Evolutionary conservation across 768 basidiomycete genomes (phyloP).

Genomic region (Tricholoma terreum): DNA sequence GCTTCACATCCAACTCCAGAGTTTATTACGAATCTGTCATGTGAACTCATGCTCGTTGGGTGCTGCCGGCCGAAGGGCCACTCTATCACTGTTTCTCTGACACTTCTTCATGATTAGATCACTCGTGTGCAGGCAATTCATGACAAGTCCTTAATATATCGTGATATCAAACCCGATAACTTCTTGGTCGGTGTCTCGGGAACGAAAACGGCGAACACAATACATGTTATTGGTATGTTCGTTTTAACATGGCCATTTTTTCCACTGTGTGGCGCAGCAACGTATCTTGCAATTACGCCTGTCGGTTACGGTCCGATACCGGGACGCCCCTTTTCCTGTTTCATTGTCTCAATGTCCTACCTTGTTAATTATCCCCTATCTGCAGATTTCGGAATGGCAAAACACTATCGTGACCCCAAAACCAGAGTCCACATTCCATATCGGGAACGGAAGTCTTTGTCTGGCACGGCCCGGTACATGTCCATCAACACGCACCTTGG

Average conservation of each 20-base stretch:
- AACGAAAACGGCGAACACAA: constrained; percentile 84
- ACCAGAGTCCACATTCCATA: constrained; percentile 99
- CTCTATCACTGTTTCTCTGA: constrained; percentile 7
- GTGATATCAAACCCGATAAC: constrained; percentile 99
- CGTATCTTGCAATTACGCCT: not conserved
- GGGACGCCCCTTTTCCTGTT: not conserved
- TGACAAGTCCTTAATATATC: constrained; percentile 97
- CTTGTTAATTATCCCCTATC: constrained; percentile 4
- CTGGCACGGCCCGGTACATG: constrained; percentile 98
- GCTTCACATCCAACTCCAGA: not conserved
- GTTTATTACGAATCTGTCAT: not conserved
- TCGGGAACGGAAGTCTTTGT: constrained; percentile 94
- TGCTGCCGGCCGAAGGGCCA: constrained; percentile 9
- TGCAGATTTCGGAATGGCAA: constrained; percentile 97
- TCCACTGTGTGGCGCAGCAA: not conserved
- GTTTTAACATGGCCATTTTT: constrained; percentile 4
- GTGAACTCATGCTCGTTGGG: not conserved
- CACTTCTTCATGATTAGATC: constrained; percentile 49
- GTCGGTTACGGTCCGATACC: not conserved
- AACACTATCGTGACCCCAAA: constrained; percentile 98
- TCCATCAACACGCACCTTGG: constrained; percentile 99
- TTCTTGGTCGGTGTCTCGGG: constrained; percentile 94
- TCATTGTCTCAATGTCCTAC: not conserved
- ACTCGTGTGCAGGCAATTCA: constrained; percentile 96
- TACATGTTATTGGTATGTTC: constrained; percentile 80